phyloP scores from a whole-genome alignment of 768 basidiomycete genomes.

The Lactarius sp. region DNA sequence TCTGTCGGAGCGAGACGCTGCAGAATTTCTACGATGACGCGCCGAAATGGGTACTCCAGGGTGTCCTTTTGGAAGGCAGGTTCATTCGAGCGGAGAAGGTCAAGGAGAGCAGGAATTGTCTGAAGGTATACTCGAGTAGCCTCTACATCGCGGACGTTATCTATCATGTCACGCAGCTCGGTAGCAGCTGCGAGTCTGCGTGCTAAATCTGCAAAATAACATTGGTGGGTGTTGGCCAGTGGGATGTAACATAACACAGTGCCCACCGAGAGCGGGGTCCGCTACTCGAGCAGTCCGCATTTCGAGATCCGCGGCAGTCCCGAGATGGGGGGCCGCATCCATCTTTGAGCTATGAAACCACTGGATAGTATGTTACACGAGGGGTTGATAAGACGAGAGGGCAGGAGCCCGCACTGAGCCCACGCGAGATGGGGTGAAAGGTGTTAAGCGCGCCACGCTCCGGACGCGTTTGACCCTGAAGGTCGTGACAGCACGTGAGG shows the following conservation, averaged over 20 bases:
- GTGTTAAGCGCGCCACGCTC: neutral
- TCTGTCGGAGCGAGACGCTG: slow-evolving; percentile 85
- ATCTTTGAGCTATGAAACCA: slow-evolving; percentile 28
- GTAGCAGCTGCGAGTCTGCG: slow-evolving; percentile 65
- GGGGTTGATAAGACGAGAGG: neutral
- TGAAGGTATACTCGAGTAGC: slow-evolving; percentile 62
- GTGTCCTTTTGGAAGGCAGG: slow-evolving; percentile 62
- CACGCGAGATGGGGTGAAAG: slow-evolving; percentile 10
- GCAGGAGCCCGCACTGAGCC: slow-evolving; percentile 6
- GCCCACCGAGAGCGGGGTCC: slow-evolving; percentile 66
- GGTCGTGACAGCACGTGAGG: slow-evolving; percentile 17
- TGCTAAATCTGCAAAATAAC: slow-evolving; percentile 50
- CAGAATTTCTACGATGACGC: slow-evolving; percentile 81
- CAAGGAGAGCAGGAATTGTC: slow-evolving; percentile 68
- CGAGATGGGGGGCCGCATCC: slow-evolving; percentile 42
- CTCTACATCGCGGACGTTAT: slow-evolving; percentile 72
- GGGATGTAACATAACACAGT: slow-evolving; percentile 3
- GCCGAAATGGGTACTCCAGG: slow-evolving; percentile 76
- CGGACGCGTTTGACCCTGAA: slow-evolving; percentile 17
- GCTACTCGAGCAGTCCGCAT: slow-evolving; percentile 66
- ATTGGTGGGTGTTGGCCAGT: neutral
- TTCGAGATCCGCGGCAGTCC: slow-evolving; percentile 58
- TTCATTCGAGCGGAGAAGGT: slow-evolving; percentile 65
- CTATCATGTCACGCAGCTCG: slow-evolving; percentile 78
- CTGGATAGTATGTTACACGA: neutral